A percentile compares a stretch with the other conserved stretches of the same genome.
Evolutionary conservation across 352 stramenopile genomes (phyloP).

Genomic region (Vaucheria bursata): DNA sequence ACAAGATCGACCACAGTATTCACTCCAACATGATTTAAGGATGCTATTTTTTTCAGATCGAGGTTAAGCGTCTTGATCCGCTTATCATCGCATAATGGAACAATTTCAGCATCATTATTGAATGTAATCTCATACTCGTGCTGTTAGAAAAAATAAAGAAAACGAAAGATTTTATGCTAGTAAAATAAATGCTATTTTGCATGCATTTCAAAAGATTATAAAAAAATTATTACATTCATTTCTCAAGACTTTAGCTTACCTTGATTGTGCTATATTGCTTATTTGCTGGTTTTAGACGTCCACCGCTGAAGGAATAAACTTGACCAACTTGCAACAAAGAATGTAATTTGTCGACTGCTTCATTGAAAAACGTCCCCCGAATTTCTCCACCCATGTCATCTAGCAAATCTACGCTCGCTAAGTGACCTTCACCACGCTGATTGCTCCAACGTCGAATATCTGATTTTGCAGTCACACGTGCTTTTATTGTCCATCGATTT

Average conservation of each 20-base stretch:
- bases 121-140: slow-evolving; percentile 97
- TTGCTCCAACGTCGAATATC: slow-evolving; percentile 93
- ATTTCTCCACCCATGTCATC: slow-evolving; percentile 90
- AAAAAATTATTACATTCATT: no score
- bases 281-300: slow-evolving; percentile 77
- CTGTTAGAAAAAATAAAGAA: no score
- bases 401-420: slow-evolving; percentile 91
- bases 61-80: slow-evolving; percentile 61
- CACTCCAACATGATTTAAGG: slow-evolving; percentile 71
- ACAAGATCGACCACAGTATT: slow-evolving; percentile 87
- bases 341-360: slow-evolving; percentile 94
- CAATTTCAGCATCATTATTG: slow-evolving; percentile 87
- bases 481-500: slow-evolving; percentile 47
- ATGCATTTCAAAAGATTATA: slow-evolving; percentile 55
- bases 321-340: slow-evolving; percentile 65
- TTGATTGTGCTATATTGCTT: slow-evolving; percentile 91
- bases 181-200: no score
- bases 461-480: slow-evolving; percentile 74
- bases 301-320: slow-evolving; percentile 88
- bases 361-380: slow-evolving; percentile 96
- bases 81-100: slow-evolving; percentile 69
- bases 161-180: no score
- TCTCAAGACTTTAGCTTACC: no score
- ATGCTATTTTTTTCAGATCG: slow-evolving; percentile 66
- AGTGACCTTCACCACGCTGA: slow-evolving; percentile 81